These are phyloP conservation scores for Eutrema salsugineum DNA, from an alignment of 441 rosid species.

Conservation along the genomic window DNA sequence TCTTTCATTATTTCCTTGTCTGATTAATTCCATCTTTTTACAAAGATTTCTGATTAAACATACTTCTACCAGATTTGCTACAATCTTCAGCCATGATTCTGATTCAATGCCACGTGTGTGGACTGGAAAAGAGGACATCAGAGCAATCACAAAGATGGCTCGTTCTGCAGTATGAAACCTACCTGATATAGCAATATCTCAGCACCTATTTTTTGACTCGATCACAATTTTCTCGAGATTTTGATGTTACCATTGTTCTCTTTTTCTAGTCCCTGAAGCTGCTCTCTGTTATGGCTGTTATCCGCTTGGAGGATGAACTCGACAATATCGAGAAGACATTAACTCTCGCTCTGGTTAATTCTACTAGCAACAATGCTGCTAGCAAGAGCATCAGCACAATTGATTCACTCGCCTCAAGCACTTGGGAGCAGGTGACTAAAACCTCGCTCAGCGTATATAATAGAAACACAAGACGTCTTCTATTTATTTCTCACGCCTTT, in stretches of 20 bases:
- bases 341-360: slow-evolving; percentile 53
- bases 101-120: slow-evolving; percentile 99
- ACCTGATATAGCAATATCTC: slow-evolving; percentile 16
- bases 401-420: slow-evolving; percentile 92
- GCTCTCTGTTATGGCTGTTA: slow-evolving; percentile 82
- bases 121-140: slow-evolving; percentile 98
- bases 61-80: slow-evolving; percentile 64
- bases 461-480: background rate
- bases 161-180: slow-evolving; percentile 72
- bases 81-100: slow-evolving; percentile 85
- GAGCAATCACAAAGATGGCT: slow-evolving; percentile 91
- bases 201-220: background rate
- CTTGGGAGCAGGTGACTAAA: slow-evolving; percentile 81
- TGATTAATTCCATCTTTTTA: background rate
- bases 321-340: slow-evolving; percentile 74
- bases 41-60: slow-evolving; percentile 15
- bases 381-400: slow-evolving; percentile 51
- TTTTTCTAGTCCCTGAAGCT: slow-evolving; percentile 76
- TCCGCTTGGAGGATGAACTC: slow-evolving; percentile 71
- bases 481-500: background rate
- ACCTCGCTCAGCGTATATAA: background rate
- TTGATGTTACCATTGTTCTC: slow-evolving; percentile 23
- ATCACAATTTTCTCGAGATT: background rate
- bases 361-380: slow-evolving; percentile 36
- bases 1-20: background rate